phyloP scores from a whole-genome alignment of 2,329 filamentous ascomycete species.

The Ophiostoma populinum region DNA sequence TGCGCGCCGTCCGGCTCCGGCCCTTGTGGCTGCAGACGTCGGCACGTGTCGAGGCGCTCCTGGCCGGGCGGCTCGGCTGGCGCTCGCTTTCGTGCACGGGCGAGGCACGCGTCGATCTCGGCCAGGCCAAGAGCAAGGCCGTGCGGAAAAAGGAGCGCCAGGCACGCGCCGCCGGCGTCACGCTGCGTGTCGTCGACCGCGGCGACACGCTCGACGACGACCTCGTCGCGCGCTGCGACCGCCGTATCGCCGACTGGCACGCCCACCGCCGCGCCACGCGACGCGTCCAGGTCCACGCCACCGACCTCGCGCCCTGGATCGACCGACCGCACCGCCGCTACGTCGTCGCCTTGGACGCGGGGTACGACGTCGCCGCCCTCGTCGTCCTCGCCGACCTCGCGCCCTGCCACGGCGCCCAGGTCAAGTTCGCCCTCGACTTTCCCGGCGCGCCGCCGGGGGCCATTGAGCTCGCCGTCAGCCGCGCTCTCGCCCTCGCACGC shows the following conservation, averaged over 20 bases:
- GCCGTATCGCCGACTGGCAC: constrained; percentile 65
- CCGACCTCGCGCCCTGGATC: constrained; percentile 77
- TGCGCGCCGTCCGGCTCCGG: constrained; percentile 35
- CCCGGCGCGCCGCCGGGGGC: constrained; percentile 70
- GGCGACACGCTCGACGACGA: constrained; percentile 40
- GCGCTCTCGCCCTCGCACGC: constrained; percentile 38
- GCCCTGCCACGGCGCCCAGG: constrained; percentile 72
- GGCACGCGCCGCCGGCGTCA: constrained; percentile 69
- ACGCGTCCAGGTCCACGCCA: constrained; percentile 77
- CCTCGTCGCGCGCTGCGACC: constrained; percentile 50
- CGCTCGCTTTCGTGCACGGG: constrained; percentile 75
- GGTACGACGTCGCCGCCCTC: constrained; percentile 56
- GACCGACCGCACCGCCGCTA: constrained; percentile 72
- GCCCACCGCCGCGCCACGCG: constrained; percentile 60
- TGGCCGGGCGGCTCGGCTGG: constrained; percentile 70
- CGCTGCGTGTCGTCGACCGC: constrained; percentile 46
- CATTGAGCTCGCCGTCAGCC: constrained; percentile 68
- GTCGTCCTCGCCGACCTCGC: constrained; percentile 72
- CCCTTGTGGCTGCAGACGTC: constrained; percentile 86
- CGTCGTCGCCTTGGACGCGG: constrained; percentile 58
- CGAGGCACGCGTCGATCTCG: constrained; percentile 67
- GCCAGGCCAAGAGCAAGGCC: constrained; percentile 20
- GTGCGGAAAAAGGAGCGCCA: constrained; percentile 62
- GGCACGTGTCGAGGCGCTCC: constrained; percentile 56
- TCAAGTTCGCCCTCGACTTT: constrained; percentile 94